Base-by-base conservation (phyloP, 106 monocot species). In the Gastrodia elata region DNA sequence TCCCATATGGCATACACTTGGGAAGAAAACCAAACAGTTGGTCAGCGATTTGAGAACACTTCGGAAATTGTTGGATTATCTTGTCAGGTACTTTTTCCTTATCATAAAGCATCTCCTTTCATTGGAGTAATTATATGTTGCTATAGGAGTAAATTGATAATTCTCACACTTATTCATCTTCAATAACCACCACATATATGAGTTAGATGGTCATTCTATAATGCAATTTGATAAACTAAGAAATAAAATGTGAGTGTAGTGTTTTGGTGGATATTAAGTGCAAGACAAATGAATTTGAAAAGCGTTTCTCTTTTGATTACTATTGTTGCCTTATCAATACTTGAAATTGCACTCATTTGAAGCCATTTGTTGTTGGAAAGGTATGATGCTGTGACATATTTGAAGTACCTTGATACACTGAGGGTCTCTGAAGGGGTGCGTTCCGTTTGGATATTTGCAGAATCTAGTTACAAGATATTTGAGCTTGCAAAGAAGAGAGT, bases 401-500 rank as follows among this genome's bases (percentile, higher is more conserved):
- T 98, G 76, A 98, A 88, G 82, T 98, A 98, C 57, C 78, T 98
- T 74, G 98, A 98, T 69, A 93, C 93, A 15, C 38, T 98, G 70
- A 88, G 93, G 74, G 93, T 91, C 59, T 88, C 98, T 18, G 93
- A 93, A 86, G 98, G 98, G 35, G 91, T 81, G 64, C 68, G 85
- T 18, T 98, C 98, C 10, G 80, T 93, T 65, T 98, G 98, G 93
- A 91, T 98, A 57, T 93, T 93, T 73, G 93, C 98, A n/a, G 83
- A 93, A 73, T 93, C 98, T 25, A 98, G 98, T 69, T 83, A 98
- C 52, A 93, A 91, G 85, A 93, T 98, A 46, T 98, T 98, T 82
- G 98, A 98, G 76, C 74, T 88, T 75, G 90, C 98, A 37, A 98
- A 93, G 69, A 88, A 70, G 80, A 78, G 93, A 20, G 91, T 98